Evolutionary conservation across 805 yeast species (phyloP).

Genomic region (Candida incommunis): DNA sequence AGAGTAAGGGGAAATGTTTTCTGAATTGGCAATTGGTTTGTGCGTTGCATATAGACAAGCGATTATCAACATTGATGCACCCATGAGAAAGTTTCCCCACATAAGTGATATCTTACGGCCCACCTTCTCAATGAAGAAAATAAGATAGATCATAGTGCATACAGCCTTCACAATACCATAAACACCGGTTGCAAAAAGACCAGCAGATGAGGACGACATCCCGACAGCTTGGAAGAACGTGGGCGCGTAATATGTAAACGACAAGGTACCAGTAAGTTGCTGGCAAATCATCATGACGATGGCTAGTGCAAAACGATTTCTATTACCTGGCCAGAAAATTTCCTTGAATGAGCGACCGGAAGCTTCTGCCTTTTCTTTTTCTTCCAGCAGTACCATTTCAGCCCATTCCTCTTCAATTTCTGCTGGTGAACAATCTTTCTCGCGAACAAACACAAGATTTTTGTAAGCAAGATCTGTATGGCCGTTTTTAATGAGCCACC

Average conservation of each 20-base stretch:
- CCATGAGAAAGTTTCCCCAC: constrained; percentile 10
- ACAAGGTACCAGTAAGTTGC: neutral
- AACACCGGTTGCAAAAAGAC: constrained; percentile 11
- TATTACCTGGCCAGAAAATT: neutral
- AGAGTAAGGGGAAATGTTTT: constrained; percentile 4
- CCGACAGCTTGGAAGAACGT: constrained; percentile 6
- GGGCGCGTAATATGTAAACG: neutral
- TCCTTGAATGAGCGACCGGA: neutral
- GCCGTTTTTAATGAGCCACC: constrained; percentile 33
- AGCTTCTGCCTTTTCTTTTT: neutral
- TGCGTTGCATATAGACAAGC: constrained; percentile 8
- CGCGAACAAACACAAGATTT: neutral
- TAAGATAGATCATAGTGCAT: constrained; percentile 4
- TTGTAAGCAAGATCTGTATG: constrained; percentile 23
- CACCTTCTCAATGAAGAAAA: constrained; percentile 7
- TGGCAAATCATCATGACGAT: neutral
- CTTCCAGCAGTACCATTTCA: neutral
- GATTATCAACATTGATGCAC: constrained; percentile 6
- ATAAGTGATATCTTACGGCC: constrained; percentile 9
- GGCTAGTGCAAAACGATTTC: neutral
- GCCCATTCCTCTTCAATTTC: constrained; percentile 15
- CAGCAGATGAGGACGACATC: constrained; percentile 4
- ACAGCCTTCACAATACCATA: constrained; percentile 11
- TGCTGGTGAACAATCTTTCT: neutral
- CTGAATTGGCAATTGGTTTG: constrained; percentile 3